These are phyloP conservation scores for Oleoguttula mirabilis DNA, from an alignment of 495 filamentous ascomycete species.

Conservation along the genomic window DNA sequence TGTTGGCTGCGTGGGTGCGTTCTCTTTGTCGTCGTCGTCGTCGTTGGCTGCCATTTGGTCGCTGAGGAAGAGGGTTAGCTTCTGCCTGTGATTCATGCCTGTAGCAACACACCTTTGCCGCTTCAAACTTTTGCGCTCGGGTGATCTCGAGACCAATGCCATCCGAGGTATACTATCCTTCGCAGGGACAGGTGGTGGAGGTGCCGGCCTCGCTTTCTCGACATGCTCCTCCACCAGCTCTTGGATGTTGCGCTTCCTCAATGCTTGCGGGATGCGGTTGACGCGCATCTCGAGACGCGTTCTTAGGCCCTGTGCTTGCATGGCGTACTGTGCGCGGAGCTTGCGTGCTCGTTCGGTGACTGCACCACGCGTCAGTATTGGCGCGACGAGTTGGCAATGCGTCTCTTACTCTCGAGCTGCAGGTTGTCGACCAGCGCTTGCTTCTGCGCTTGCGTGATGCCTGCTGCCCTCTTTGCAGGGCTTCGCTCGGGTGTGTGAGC, in stretches of 20 bases:
- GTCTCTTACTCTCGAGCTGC: slow-evolving; percentile 71
- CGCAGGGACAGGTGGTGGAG: slow-evolving; percentile 2
- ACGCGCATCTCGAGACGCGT: slow-evolving; percentile 87
- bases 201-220: slow-evolving; percentile 7
- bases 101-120: slow-evolving; percentile 52
- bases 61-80: too few species aligned
- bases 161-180: background rate
- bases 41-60: slow-evolving; percentile 43
- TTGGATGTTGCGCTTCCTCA: slow-evolving; percentile 73
- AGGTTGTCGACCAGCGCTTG: slow-evolving; percentile 85
- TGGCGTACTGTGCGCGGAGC: slow-evolving; percentile 76
- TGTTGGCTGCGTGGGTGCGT: slow-evolving; percentile 1
- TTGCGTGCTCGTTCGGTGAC: slow-evolving; percentile 88
- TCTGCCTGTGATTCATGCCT: too few species aligned
- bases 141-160: background rate
- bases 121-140: slow-evolving; percentile 32
- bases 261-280: slow-evolving; percentile 73
- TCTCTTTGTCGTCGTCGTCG: slow-evolving; percentile 71
- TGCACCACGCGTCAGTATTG: slow-evolving; percentile 27
- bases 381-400: too few species aligned
- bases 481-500: too few species aligned
- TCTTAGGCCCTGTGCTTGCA: slow-evolving; percentile 72
- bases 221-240: slow-evolving; percentile 53
- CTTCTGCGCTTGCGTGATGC: slow-evolving; percentile 68
- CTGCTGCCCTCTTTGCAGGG: too few species aligned